Evolutionary conservation across 2,329 filamentous ascomycete species (phyloP).

Genomic region (Ambrosiella cleistominuta): DNA sequence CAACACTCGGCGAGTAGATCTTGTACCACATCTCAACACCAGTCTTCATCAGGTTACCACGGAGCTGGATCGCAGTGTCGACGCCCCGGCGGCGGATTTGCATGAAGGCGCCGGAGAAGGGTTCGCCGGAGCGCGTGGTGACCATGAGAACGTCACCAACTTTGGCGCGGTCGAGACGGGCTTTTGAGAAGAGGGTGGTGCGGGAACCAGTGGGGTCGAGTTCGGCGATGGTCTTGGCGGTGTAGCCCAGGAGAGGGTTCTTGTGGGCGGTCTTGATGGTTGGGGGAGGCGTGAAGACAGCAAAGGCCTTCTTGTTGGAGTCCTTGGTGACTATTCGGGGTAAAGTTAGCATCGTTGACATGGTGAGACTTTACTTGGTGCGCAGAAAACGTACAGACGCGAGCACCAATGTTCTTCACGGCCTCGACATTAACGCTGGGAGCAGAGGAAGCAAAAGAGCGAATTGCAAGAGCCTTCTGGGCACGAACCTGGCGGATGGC

Average conservation of each 20-base stretch:
- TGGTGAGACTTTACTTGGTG: too few species aligned
- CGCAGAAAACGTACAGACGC: constrained; percentile 18
- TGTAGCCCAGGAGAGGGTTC: constrained; percentile 51
- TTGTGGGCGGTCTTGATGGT: constrained; percentile 22
- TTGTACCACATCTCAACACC: constrained; percentile 98
- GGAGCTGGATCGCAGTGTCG: constrained; percentile 72
- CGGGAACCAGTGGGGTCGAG: constrained; percentile 79
- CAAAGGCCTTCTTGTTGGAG: constrained; percentile 15
- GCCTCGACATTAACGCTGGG: constrained; percentile 18
- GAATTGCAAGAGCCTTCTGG: constrained; percentile 21
- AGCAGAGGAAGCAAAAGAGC: constrained; percentile 15
- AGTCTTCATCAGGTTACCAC: constrained; percentile 70
- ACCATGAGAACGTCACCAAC: constrained; percentile 86
- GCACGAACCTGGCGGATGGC: constrained; percentile 40
- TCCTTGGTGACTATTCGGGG: constrained; percentile 7
- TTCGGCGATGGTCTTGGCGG: constrained; percentile 46
- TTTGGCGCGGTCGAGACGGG: constrained; percentile 61
- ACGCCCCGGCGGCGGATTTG: constrained; percentile 75
- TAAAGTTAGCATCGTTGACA: background rate
- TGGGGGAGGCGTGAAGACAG: constrained; percentile 13
- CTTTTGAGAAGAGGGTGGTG: constrained; percentile 59
- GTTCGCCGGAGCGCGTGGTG: constrained; percentile 61
- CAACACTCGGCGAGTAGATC: constrained; percentile 76
- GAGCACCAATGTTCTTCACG: constrained; percentile 17
- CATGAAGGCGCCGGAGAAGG: constrained; percentile 76